A percentile compares a stretch with the other conserved stretches of the same genome.
phyloP scores from a whole-genome alignment of 805 yeast genomes.

The Diddensiella santjacobensis region DNA sequence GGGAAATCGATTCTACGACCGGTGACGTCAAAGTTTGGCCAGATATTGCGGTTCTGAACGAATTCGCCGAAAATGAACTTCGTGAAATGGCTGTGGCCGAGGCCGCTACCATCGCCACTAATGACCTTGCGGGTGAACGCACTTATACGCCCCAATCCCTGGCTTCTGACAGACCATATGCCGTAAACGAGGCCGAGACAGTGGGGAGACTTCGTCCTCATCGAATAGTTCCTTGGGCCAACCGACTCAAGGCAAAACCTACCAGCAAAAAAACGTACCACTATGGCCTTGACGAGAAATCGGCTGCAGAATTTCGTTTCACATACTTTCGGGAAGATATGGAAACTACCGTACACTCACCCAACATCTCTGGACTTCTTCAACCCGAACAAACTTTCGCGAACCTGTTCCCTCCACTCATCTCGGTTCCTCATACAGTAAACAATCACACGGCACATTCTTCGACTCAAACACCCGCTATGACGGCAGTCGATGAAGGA shows the following conservation, averaged over 20 bases:
- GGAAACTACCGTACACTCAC: constrained; percentile 85
- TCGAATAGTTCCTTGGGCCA: constrained; percentile 68
- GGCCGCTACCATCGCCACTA: constrained; percentile 18
- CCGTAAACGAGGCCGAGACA: constrained; percentile 54
- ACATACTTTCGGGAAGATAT: constrained; percentile 90
- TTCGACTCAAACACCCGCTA: not conserved
- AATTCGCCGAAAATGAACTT: constrained; percentile 68
- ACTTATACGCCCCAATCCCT: constrained; percentile 9
- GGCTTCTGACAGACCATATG: constrained; percentile 14
- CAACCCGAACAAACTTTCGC: constrained; percentile 58
- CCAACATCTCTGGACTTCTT: constrained; percentile 76
- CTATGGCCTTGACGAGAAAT: constrained; percentile 32
- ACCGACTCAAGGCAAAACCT: constrained; percentile 9
- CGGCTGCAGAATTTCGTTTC: constrained; percentile 64
- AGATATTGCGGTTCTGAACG: constrained; percentile 68
- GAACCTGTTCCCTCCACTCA: constrained; percentile 50
- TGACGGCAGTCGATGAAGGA: not conserved
- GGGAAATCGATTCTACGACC: constrained; percentile 25
- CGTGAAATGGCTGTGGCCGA: constrained; percentile 38
- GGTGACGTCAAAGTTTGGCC: constrained; percentile 63
- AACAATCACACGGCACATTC: not conserved
- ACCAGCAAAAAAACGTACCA: constrained; percentile 14
- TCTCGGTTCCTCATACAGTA: constrained; percentile 2
- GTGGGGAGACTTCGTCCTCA: constrained; percentile 64
- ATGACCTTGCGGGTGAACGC: constrained; percentile 14